A percentile compares a stretch with the other conserved stretches of the same genome.
Conservation (phyloP, 495 filamentous ascomycete species). For the Talaromyces borbonicus region DNA sequence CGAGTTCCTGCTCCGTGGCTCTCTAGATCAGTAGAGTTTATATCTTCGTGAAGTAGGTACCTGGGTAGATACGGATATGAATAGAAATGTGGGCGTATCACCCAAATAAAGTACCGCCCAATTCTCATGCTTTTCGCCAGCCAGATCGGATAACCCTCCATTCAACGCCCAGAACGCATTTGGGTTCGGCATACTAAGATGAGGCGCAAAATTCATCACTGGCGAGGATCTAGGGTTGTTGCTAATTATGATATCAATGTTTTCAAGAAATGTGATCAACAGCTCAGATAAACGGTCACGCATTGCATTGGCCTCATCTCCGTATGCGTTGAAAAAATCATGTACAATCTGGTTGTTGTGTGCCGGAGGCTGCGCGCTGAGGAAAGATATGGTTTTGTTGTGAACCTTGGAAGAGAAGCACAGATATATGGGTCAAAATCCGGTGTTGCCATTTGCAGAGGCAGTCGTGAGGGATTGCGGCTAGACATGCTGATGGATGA, state of each 20-base stretch:
- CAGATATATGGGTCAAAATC: constrained; percentile 1
- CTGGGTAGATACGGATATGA: no score
- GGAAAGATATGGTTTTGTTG: neutral
- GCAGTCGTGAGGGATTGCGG: neutral
- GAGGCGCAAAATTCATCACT: neutral
- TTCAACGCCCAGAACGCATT: neutral
- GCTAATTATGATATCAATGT: neutral
- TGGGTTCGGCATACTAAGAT: neutral
- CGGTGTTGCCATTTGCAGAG: no score
- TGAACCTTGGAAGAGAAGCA: neutral
- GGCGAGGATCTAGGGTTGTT: neutral
- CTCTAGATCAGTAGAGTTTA: no score
- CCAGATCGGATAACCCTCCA: neutral
- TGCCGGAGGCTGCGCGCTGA: neutral
- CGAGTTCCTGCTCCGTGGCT: neutral
- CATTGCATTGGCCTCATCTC: neutral
- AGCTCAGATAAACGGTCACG: neutral
- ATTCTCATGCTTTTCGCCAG: neutral
- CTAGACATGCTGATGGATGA: neutral
- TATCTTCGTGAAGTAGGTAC: no score
- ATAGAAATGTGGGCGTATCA: neutral
- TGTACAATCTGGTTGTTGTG: neutral
- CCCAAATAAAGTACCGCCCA: neutral
- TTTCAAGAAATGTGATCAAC: neutral
- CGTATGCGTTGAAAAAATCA: neutral